Evolutionary conservation across 345 rosid genomes (phyloP).

Genomic region (Mallotus nudiflorus): DNA sequence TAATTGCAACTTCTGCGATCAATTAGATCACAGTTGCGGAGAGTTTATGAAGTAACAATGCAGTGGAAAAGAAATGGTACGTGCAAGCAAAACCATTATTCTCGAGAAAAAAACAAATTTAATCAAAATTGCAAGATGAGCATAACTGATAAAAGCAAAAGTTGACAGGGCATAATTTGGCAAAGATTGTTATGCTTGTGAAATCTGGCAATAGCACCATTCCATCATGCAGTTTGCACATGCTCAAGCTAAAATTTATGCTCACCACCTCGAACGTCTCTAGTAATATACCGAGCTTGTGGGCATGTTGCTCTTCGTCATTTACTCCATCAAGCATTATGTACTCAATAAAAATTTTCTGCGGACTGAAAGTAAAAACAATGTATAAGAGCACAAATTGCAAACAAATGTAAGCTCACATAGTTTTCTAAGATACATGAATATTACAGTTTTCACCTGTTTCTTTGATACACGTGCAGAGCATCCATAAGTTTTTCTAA

Average conservation of each 20-base stretch:
- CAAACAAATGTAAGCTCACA: not conserved
- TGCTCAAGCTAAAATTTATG: not conserved
- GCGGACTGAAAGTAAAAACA: conserved; percentile 47
- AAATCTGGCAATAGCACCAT: not conserved
- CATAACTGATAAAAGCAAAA: not conserved
- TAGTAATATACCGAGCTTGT: conserved; percentile 72
- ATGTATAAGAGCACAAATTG: conserved; percentile 7
- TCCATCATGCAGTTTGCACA: not conserved
- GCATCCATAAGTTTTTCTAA: conserved; percentile 85
- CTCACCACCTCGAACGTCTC: conserved; percentile 89
- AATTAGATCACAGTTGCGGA: not conserved
- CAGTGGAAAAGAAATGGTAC: too few relatives aligned
- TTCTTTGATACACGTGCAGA: conserved; percentile 67
- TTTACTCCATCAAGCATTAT: conserved; percentile 96
- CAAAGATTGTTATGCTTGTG: too few relatives aligned
- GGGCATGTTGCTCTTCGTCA: conserved; percentile 84
- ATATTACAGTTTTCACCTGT: conserved; percentile 45
- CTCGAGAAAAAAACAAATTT: too few relatives aligned
- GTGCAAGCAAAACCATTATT: too few relatives aligned
- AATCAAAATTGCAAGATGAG: not conserved
- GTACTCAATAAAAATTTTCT: conserved; percentile 86
- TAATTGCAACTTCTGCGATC: not conserved
- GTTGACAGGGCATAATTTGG: too few relatives aligned
- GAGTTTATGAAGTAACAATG: not conserved
- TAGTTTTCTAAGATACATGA: conserved; percentile 5